phyloP scores from a whole-genome alignment of 371 early-diverging fungal species.

The Vairimorpha ceranae region DNA sequence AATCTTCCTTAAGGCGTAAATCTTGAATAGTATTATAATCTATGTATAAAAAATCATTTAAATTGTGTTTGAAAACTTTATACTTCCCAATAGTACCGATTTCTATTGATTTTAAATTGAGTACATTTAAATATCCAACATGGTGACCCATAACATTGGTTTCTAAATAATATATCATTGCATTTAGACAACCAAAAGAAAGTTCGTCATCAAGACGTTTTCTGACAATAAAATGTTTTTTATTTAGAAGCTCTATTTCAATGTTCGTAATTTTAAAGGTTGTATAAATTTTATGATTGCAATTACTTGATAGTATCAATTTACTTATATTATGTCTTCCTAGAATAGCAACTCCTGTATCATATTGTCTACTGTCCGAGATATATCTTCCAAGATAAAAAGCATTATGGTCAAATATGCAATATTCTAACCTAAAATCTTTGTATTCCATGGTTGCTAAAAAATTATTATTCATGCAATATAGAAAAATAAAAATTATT shows the following conservation, averaged over 20 bases:
- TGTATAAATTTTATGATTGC: neutral
- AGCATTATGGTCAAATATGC: neutral
- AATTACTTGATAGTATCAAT: neutral
- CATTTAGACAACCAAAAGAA: neutral
- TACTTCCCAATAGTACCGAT: neutral
- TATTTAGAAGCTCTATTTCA: neutral
- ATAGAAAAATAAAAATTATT: neutral
- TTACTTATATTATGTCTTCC: neutral
- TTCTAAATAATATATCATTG: constrained; percentile 1
- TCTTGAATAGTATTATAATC: neutral
- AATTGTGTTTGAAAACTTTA: neutral
- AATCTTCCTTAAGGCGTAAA: neutral
- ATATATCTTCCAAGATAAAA: neutral
- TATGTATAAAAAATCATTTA: neutral
- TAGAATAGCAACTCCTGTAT: neutral
- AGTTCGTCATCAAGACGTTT: neutral
- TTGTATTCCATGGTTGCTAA: neutral
- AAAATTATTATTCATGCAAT: neutral
- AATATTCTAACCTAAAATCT: constrained; percentile 1
- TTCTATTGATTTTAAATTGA: neutral
- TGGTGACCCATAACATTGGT: neutral
- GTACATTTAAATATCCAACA: neutral
- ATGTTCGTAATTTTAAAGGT: neutral
- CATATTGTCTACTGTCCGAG: neutral
- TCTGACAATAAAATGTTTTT: neutral